Conservation (phyloP, 106 monocot genomes). For the Agapanthus africanus region DNA sequence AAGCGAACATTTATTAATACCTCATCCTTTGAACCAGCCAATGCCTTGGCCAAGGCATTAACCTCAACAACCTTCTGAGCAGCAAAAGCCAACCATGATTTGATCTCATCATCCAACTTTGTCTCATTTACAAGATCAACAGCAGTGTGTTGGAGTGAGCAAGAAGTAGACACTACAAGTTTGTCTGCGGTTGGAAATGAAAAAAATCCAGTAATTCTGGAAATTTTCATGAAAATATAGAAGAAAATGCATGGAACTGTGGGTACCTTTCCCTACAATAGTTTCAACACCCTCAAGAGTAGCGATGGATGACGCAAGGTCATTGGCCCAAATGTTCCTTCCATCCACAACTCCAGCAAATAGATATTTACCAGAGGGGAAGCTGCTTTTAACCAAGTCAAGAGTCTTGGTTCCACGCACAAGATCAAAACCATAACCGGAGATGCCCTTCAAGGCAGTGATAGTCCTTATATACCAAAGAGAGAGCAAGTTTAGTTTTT, state of each 20-base stretch:
- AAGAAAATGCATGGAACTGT: neutral
- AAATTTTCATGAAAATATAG: neutral
- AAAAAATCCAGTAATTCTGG: neutral
- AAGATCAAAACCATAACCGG: slow-evolving; percentile 31
- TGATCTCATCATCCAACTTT: slow-evolving; percentile 30
- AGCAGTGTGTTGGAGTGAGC: slow-evolving; percentile 25
- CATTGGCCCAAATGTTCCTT: slow-evolving; percentile 32
- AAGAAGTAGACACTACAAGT: slow-evolving; percentile 25
- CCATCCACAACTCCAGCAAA: slow-evolving; percentile 31
- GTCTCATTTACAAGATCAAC: slow-evolving; percentile 27
- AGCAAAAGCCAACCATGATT: slow-evolving; percentile 31
- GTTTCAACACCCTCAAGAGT: slow-evolving; percentile 17
- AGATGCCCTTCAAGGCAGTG: slow-evolving; percentile 16
- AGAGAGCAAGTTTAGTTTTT: slow-evolving; percentile 1
- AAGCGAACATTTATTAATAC: slow-evolving; percentile 6
- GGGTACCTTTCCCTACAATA: slow-evolving; percentile 21
- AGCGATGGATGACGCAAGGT: slow-evolving; percentile 19
- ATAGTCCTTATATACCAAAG: slow-evolving; percentile 10
- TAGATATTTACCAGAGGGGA: slow-evolving; percentile 28
- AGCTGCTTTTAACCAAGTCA: slow-evolving; percentile 20
- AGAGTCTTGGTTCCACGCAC: slow-evolving; percentile 29
- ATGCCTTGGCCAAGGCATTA: slow-evolving; percentile 25
- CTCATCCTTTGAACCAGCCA: slow-evolving; percentile 28
- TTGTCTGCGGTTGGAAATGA: slow-evolving; percentile 6
- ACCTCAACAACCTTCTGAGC: slow-evolving; percentile 28